Evolutionary conservation across 192 early-diverging fungal genomes (phyloP).

Genomic region (Chytriomyces sp.): DNA sequence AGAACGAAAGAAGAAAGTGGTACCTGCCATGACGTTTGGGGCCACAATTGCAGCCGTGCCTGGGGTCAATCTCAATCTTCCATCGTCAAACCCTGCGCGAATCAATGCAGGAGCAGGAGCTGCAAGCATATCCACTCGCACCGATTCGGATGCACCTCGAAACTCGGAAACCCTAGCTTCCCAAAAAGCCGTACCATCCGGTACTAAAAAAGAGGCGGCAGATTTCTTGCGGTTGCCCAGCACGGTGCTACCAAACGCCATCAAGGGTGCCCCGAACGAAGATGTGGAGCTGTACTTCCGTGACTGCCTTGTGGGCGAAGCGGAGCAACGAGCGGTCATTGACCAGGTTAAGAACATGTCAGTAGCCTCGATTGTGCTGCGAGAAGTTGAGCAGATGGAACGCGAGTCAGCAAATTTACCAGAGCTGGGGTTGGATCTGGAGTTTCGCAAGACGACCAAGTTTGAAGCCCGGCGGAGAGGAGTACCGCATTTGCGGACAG

Average conservation of each 20-base stretch:
- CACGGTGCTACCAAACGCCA: constrained; percentile 31
- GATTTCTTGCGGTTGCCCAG: constrained; percentile 1
- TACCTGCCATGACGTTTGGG: neutral
- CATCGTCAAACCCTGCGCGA: neutral
- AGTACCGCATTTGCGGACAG: too few species aligned
- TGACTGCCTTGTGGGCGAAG: constrained; percentile 40
- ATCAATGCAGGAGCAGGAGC: neutral
- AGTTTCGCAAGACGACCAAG: constrained; percentile 6
- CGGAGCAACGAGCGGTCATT: constrained; percentile 47
- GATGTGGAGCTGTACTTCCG: constrained; percentile 48
- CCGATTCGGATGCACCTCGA: too few species aligned
- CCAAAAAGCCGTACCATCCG: neutral
- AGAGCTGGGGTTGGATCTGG: constrained; percentile 16
- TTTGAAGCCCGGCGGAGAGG: too few species aligned
- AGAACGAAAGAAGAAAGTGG: too few species aligned
- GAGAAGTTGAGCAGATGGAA: constrained; percentile 44
- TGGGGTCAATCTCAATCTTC: neutral
- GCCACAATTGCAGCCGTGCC: neutral
- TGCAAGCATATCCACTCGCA: neutral
- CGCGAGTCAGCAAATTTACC: constrained; percentile 10
- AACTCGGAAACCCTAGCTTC: too few species aligned
- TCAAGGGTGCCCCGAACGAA: constrained; percentile 25
- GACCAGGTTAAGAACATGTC: constrained; percentile 49
- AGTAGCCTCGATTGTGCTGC: constrained; percentile 36
- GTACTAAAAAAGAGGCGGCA: neutral